Conservation (phyloP, 192 early-diverging fungal species). For the Pecoramyces ruminantium region DNA sequence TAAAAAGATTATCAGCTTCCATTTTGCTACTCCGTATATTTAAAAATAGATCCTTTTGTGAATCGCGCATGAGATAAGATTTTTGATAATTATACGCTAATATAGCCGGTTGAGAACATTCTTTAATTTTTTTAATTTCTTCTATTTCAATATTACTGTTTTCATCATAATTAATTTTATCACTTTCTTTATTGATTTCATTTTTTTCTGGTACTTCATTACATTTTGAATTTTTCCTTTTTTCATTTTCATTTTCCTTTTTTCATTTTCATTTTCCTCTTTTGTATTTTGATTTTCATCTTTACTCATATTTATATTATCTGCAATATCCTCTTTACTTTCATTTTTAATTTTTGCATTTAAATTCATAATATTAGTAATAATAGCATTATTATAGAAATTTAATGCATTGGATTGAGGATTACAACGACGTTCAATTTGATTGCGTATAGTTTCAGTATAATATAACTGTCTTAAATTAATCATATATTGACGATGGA, state of each 20-base stretch:
- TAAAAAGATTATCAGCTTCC: not conserved
- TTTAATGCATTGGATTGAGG: not conserved
- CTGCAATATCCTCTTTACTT: not conserved
- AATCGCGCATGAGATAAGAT: not conserved
- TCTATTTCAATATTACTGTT: not conserved
- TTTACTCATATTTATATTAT: not conserved
- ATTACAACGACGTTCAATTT: not conserved
- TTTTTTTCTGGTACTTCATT: not conserved
- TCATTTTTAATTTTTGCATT: not conserved
- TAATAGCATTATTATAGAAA: not conserved
- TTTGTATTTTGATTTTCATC: not conserved
- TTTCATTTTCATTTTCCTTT: not conserved
- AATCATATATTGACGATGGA: not conserved
- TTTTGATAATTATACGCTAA: not conserved
- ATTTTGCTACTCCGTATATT: not conserved
- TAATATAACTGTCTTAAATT: not conserved
- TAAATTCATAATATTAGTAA: not conserved
- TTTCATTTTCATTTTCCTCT: not conserved
- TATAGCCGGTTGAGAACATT: not conserved
- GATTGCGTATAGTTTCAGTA: not conserved
- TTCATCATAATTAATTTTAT: too few species aligned
- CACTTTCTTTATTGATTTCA: not conserved
- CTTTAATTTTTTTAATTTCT: not conserved
- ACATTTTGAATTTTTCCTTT: not conserved
- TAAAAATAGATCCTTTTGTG: not conserved